Conservation (phyloP, 106 monocot species). For the Vanilla planifolia region DNA sequence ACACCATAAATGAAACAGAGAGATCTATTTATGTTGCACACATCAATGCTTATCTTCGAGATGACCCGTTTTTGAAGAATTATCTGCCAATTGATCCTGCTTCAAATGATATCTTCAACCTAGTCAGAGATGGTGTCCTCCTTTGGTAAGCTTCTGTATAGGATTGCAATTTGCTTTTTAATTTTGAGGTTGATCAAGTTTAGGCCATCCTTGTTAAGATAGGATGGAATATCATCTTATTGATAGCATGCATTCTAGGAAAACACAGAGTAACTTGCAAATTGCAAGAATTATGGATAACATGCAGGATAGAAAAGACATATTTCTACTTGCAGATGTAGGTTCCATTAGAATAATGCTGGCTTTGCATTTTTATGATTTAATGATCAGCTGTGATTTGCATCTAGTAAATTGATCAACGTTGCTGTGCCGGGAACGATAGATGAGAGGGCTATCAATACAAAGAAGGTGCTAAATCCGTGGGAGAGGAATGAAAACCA, state of each 20-base stretch:
- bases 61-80: constrained; percentile 63
- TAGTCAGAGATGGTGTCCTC: constrained; percentile 83
- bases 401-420: constrained; percentile 83
- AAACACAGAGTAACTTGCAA: no score
- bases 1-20: constrained; percentile 77
- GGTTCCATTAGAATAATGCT: neutral
- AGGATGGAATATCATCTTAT: neutral
- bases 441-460: constrained; percentile 92
- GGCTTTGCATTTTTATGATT: neutral
- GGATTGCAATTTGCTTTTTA: neutral
- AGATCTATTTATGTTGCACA: constrained; percentile 78
- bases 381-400: neutral
- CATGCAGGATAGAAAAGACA: no score
- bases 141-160: constrained; percentile 61
- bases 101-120: constrained; percentile 57
- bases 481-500: constrained; percentile 93
- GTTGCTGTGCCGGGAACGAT: constrained; percentile 91
- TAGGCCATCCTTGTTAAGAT: neutral
- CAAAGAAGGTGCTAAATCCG: constrained; percentile 69
- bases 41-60: constrained; percentile 72
- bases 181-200: neutral
- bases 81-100: constrained; percentile 64
- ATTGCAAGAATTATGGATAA: no score
- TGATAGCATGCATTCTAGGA: neutral
- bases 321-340: neutral